Evolutionary conservation across 805 yeast species (phyloP).

Genomic region (Starmera dryadoides): DNA sequence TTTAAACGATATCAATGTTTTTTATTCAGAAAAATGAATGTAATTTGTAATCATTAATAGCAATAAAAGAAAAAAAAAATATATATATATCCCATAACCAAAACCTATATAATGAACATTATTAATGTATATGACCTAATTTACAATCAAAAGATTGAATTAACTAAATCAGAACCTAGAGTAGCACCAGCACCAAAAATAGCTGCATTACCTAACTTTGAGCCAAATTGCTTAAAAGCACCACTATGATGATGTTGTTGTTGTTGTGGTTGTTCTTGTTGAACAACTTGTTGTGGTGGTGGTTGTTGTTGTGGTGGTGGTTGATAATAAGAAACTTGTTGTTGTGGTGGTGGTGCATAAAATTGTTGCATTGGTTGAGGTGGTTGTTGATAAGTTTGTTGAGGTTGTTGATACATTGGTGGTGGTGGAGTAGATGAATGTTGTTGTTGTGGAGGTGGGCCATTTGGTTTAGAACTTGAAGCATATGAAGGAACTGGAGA

Average conservation of each 20-base stretch:
- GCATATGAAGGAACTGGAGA: slow-evolving; percentile 11
- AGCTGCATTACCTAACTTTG: slow-evolving; percentile 86
- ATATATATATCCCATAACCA: not conserved
- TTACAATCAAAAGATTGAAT: slow-evolving; percentile 46
- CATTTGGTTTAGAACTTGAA: not conserved
- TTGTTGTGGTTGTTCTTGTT: slow-evolving; percentile 19
- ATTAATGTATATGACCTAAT: too few species aligned
- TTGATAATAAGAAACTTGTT: slow-evolving; percentile 26
- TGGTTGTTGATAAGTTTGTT: slow-evolving; percentile 14
- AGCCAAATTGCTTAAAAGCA: slow-evolving; percentile 56
- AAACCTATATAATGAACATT: not conserved
- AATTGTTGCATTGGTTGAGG: slow-evolving; percentile 10
- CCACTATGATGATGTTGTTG: slow-evolving; percentile 25
- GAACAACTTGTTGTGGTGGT: slow-evolving; percentile 28
- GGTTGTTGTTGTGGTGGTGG: slow-evolving; percentile 24
- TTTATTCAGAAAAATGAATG: too few species aligned
- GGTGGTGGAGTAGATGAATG: slow-evolving; percentile 4
- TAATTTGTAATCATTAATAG: too few species aligned
- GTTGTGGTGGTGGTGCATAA: slow-evolving; percentile 40
- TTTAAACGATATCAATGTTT: too few species aligned
- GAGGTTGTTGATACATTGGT: slow-evolving; percentile 2
- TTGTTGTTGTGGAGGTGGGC: slow-evolving; percentile 4
- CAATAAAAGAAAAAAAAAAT: too few species aligned
- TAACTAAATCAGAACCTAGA: slow-evolving; percentile 75
- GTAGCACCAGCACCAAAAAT: slow-evolving; percentile 97